Evolutionary conservation across 2,329 filamentous ascomycete genomes (phyloP), one percentile per base, ranked within the genome.

Genomic region (Tympanopsis confertula): DNA sequence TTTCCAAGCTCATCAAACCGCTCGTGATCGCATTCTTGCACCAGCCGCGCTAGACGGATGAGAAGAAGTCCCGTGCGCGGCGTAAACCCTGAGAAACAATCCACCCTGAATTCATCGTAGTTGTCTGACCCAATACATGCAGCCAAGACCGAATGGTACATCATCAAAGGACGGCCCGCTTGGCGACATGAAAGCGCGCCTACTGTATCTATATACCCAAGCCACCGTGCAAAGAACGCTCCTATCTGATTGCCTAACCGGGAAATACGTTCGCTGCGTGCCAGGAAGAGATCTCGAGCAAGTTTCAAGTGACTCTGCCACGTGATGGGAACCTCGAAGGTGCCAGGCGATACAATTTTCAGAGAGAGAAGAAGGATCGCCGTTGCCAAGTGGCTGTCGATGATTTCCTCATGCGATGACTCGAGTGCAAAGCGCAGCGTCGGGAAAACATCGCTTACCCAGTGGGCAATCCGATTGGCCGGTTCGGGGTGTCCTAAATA

Each of bases 301-400:
- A 86, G 73, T 39, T 75, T 74, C 1, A 93, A 68, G 55, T 93
- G 85, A 37, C 71, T 74, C 51, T 87, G 83, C 86, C 86, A 93
- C 1, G 82, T 71, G 38, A 89, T 82, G 1, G 75, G 69, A n/a
- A 85, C 78, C 38, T 82, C 84, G 50, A 91, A 89, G 0, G 82
- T 82, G 40, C 79, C 81, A 0, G 86, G 86, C 0, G 82, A 86
- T 36, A 91, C 79, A 40, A 91, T 89, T 50, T 91, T 84, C 15
- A 91, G 65, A 2, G 84, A 88, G 1, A 84, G 75, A 35, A 93
- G 70, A 82, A 91, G 87, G 44, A 93, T 87, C 5, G 85, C 82
- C 0, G 84, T 86, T 1, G 85, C 84, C 3, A 93, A 66, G 39
- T 82, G 84, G 13, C 75, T 74, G 46, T 86, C 78, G 1, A 82